These are phyloP conservation scores for Amanita exitialis DNA, from an alignment of 768 basidiomycete genomes.

Conservation along the genomic window DNA sequence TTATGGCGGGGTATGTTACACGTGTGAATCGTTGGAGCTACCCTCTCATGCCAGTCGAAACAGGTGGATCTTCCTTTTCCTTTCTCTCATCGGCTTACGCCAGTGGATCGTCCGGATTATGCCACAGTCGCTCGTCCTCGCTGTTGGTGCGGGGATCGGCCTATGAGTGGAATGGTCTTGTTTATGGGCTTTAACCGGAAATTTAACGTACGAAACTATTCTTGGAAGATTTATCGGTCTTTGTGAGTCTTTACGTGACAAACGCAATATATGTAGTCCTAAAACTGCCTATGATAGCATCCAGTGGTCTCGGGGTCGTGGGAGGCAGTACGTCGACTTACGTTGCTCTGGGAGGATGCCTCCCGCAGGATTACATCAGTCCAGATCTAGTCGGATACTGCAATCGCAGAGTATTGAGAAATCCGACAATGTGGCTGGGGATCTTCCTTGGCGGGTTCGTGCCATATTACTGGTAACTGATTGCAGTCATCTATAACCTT, in stretches of 20 bases:
- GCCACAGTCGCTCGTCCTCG: conserved; percentile 78
- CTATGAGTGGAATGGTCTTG: conserved; percentile 32
- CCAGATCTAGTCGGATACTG: conserved; percentile 50
- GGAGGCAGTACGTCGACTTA: conserved; percentile 64
- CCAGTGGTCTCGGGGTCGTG: conserved; percentile 62
- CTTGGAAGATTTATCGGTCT: conserved; percentile 58
- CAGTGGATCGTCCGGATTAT: conserved; percentile 87
- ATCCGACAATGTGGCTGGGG: conserved; percentile 82
- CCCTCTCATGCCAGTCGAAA: background rate
- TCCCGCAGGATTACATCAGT: conserved; percentile 34
- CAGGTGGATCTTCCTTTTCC: conserved; percentile 74
- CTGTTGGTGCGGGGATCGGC: conserved; percentile 82
- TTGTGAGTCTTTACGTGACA: conserved; percentile 26
- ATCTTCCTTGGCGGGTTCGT: conserved; percentile 74
- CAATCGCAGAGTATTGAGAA: conserved; percentile 49
- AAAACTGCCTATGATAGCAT: conserved; percentile 31
- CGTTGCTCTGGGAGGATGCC: conserved; percentile 72
- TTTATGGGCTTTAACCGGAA: background rate
- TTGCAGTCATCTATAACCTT: background rate
- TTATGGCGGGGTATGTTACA: conserved; percentile 65
- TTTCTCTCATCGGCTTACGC: conserved; percentile 75
- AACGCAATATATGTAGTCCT: background rate
- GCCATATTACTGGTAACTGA: background rate
- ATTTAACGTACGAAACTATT: conserved; percentile 5
- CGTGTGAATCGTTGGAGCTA: conserved; percentile 1